A percentile compares a stretch with the other conserved stretches of the same genome.
These are phyloP conservation scores for Penicillium sp. DNA, from an alignment of 2,329 filamentous ascomycete species.

Conservation along the genomic window DNA sequence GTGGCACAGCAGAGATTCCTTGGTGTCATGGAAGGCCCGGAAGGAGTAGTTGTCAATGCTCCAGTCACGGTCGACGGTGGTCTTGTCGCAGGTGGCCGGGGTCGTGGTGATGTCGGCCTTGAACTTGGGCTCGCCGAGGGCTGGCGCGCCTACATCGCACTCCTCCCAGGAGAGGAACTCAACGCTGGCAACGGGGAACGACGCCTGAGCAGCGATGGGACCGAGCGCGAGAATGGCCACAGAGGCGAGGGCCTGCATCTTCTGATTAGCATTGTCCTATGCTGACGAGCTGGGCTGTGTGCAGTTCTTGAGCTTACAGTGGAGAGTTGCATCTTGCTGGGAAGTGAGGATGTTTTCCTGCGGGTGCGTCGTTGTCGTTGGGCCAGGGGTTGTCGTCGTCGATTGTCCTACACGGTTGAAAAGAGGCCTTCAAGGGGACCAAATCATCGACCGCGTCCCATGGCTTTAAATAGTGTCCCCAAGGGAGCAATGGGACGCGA, in stretches of 20 bases:
- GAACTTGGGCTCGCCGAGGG: conserved; percentile 16
- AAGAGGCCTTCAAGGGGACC: not conserved
- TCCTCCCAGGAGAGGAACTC: conserved; percentile 24
- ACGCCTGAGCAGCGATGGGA: conserved; percentile 12
- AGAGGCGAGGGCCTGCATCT: conserved; percentile 18
- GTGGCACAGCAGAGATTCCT: conserved; percentile 19
- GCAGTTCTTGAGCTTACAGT: conserved; percentile 10
- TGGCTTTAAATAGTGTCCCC: conserved; percentile 18
- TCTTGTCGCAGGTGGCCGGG: conserved; percentile 21
- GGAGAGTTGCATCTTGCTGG: conserved; percentile 23
- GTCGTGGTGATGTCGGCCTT: conserved; percentile 13
- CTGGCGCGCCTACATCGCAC: conserved; percentile 17
- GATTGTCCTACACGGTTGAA: conserved; percentile 8
- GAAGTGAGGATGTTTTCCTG: conserved; percentile 3
- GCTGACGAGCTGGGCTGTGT: not conserved
- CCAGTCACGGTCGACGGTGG: conserved; percentile 22
- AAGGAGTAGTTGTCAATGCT: conserved; percentile 22
- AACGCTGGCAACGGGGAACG: conserved; percentile 20
- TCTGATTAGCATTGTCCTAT: conserved; percentile 1
- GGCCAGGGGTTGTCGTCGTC: conserved; percentile 4
- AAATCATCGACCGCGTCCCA: not conserved
- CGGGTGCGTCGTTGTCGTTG: conserved; percentile 4
- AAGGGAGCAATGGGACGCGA: conserved; percentile 4
- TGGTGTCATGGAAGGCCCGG: conserved; percentile 18
- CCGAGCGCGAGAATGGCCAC: conserved; percentile 18